Evolutionary conservation across 441 rosid species (phyloP).

Genomic region (Adansonia gregorii): DNA sequence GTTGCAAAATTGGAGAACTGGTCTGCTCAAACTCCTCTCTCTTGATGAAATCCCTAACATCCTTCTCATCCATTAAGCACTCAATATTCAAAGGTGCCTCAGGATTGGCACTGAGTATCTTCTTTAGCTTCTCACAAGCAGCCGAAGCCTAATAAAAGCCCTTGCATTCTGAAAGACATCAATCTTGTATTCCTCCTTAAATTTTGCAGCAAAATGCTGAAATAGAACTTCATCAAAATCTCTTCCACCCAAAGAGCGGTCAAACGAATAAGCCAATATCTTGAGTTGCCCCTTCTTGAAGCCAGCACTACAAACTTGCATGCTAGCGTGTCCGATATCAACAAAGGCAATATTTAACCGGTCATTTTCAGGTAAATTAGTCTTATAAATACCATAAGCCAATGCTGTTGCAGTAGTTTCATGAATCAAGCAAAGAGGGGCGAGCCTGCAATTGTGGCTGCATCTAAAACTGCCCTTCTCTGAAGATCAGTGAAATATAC

Average conservation of each 20-base stretch:
- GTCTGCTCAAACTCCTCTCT: slow-evolving; percentile 93
- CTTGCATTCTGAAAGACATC: slow-evolving; percentile 85
- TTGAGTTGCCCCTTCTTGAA: slow-evolving; percentile 85
- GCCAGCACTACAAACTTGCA: slow-evolving; percentile 95
- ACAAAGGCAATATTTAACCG: slow-evolving; percentile 86
- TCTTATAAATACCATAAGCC: slow-evolving; percentile 96
- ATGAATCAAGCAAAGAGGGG: slow-evolving; percentile 81
- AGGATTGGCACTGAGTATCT: slow-evolving; percentile 94
- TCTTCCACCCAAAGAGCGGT: slow-evolving; percentile 83
- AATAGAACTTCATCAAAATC: slow-evolving; percentile 93
- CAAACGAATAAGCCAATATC: slow-evolving; percentile 74
- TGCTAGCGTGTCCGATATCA: slow-evolving; percentile 86
- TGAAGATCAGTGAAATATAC: slow-evolving; percentile 92
- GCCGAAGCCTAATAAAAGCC: slow-evolving; percentile 85
- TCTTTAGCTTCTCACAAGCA: slow-evolving; percentile 88
- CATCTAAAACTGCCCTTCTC: slow-evolving; percentile 91
- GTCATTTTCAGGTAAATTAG: slow-evolving; percentile 86
- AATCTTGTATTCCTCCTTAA: slow-evolving; percentile 86
- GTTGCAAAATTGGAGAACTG: slow-evolving; percentile 79
- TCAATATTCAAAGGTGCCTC: slow-evolving; percentile 86
- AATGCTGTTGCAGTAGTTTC: slow-evolving; percentile 95
- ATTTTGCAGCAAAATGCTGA: slow-evolving; percentile 73
- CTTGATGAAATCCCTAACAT: slow-evolving; percentile 80
- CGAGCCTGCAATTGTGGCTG: slow-evolving; percentile 91
- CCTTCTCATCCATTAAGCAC: slow-evolving; percentile 97